Percentiles rank a stretch among this genome's conserved stretches.
These are phyloP conservation scores for Phytophthora cryptogea DNA, from an alignment of 352 stramenopile genomes.

Conservation along the genomic window DNA sequence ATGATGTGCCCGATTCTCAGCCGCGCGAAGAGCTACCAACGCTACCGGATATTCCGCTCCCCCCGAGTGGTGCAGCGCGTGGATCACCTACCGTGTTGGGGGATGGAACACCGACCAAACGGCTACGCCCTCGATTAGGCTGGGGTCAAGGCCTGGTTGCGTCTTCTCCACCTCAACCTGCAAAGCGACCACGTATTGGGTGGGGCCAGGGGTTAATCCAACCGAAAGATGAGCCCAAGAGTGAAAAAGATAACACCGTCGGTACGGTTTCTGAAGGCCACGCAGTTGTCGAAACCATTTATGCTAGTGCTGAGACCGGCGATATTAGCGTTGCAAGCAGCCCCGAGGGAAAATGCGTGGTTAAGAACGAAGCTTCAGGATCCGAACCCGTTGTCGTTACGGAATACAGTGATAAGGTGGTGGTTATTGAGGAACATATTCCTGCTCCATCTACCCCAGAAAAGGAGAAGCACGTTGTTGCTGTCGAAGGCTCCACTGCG, in stretches of 20 bases:
- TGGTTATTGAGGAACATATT: slow-evolving; percentile 6
- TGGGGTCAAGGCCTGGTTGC: slow-evolving; percentile 87
- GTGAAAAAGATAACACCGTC: slow-evolving; percentile 15
- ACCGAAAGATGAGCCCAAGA: slow-evolving; percentile 26
- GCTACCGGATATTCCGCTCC: slow-evolving; percentile 70
- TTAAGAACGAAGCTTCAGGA: slow-evolving; percentile 11
- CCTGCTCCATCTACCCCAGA: slow-evolving; percentile 3
- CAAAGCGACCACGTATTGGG: slow-evolving; percentile 79
- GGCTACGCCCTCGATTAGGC: slow-evolving; percentile 69
- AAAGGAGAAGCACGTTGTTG: slow-evolving; percentile 14
- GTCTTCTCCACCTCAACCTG: slow-evolving; percentile 55
- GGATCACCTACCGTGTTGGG: slow-evolving; percentile 22
- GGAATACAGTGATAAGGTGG: slow-evolving; percentile 1
- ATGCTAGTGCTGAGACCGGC: slow-evolving; percentile 12
- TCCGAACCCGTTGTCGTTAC: not conserved
- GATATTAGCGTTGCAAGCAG: slow-evolving; percentile 3
- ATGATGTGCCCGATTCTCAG: slow-evolving; percentile 3
- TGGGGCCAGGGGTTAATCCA: slow-evolving; percentile 83
- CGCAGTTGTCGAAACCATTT: not conserved
- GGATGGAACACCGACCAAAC: slow-evolving; percentile 48
- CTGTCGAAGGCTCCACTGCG: not conserved
- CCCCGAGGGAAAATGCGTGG: not conserved
- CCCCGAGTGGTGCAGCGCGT: slow-evolving; percentile 21
- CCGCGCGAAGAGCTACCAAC: slow-evolving; percentile 58
- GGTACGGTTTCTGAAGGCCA: slow-evolving; percentile 6